These are phyloP conservation scores for Biscutella laevigata DNA, from an alignment of 441 rosid species.

Conservation along the genomic window DNA sequence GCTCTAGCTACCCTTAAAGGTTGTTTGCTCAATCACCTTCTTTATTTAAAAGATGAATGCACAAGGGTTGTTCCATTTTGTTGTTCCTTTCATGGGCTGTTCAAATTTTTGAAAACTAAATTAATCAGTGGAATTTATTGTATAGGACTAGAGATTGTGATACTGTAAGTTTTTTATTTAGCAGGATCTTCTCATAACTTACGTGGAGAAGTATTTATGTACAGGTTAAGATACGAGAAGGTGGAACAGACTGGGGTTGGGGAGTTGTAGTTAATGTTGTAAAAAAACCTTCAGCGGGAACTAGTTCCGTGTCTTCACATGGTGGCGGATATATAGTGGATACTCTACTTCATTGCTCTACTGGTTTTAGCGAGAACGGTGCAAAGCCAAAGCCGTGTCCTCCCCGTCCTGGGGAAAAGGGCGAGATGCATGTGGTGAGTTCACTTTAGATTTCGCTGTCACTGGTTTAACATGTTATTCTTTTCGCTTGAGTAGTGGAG, in stretches of 20 bases:
- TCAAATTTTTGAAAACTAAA: not conserved
- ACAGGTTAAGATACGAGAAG: conserved; percentile 92
- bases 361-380: conserved; percentile 77
- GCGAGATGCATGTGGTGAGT: conserved; percentile 99
- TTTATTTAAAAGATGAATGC: conserved; percentile 5
- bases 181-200: conserved; percentile 11
- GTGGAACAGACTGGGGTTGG: conserved; percentile 99
- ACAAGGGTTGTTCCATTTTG: not conserved
- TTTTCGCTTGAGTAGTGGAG: conserved; percentile 7
- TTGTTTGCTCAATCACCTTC: not conserved
- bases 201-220: conserved; percentile 21
- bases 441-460: conserved; percentile 14
- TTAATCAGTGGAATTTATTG: not conserved
- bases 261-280: conserved; percentile 95
- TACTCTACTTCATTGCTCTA: conserved; percentile 87
- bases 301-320: conserved; percentile 44
- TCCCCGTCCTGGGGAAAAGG: conserved; percentile 87
- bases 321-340: conserved; percentile 82
- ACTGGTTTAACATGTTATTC: conserved; percentile 4
- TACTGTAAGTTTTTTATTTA: not conserved
- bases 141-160: conserved; percentile 5
- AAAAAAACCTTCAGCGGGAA: conserved; percentile 59
- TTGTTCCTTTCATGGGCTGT: conserved; percentile 6
- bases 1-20: not conserved
- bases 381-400: conserved; percentile 90